Evolutionary conservation across 2,329 filamentous ascomycete species (phyloP).

Genomic region (Cytospora chrysosperma): DNA sequence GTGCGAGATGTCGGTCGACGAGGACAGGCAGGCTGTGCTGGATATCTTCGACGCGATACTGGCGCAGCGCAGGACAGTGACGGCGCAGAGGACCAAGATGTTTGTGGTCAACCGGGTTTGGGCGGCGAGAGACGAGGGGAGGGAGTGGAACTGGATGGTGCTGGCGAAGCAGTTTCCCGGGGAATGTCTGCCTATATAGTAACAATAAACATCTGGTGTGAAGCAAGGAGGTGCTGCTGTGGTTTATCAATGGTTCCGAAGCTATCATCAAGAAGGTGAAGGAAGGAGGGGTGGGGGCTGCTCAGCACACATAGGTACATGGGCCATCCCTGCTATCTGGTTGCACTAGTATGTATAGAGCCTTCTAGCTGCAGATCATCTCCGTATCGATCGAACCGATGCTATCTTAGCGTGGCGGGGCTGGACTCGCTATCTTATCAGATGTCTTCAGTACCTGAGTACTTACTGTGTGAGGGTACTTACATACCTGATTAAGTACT

Average conservation of each 20-base stretch:
- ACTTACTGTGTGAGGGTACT: too few relatives aligned
- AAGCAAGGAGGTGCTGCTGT: neutral
- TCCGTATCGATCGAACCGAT: neutral
- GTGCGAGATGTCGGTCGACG: constrained; percentile 29
- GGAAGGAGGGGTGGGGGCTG: too few relatives aligned
- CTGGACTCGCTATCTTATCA: neutral
- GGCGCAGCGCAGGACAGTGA: constrained; percentile 30
- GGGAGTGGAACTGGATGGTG: constrained; percentile 34
- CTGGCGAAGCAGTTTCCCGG: constrained; percentile 30
- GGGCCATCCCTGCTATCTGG: neutral
- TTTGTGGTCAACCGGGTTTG: constrained; percentile 33
- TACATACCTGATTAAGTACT: too few relatives aligned
- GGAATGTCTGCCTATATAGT: constrained; percentile 34
- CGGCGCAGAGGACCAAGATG: constrained; percentile 28
- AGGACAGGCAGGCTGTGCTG: constrained; percentile 28
- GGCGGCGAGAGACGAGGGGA: constrained; percentile 30
- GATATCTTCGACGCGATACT: constrained; percentile 31
- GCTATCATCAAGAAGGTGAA: too few relatives aligned
- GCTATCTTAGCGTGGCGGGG: neutral
- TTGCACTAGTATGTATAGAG: too few relatives aligned
- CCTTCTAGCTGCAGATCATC: neutral
- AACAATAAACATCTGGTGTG: too few relatives aligned
- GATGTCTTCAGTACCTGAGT: neutral
- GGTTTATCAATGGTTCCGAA: neutral
- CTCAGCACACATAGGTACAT: neutral